Percentiles rank a stretch among this genome's conserved stretches.
These are phyloP conservation scores for Colletotrichum simmondsii DNA, from an alignment of 2,329 filamentous ascomycete species.

Conservation along the genomic window DNA sequence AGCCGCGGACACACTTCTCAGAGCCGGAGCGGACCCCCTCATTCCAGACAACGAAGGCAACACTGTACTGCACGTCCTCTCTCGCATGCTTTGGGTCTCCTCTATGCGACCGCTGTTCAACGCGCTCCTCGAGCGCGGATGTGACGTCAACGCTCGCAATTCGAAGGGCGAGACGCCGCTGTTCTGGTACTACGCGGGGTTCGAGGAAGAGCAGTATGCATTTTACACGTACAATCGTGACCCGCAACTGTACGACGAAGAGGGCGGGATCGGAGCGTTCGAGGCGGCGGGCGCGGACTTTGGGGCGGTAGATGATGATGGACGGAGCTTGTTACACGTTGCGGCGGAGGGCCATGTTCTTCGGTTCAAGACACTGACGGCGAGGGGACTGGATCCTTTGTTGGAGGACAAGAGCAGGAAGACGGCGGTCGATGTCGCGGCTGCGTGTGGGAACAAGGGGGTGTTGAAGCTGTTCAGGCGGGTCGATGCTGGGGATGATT, in stretches of 20 bases:
- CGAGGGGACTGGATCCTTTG: conserved; percentile 42
- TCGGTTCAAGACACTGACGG: conserved; percentile 40
- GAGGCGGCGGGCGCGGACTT: conserved; percentile 41
- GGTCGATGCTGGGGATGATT: not conserved
- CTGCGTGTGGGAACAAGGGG: conserved; percentile 40
- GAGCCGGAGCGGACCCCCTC: conserved; percentile 37
- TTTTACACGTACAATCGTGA: not conserved
- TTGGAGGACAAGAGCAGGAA: conserved; percentile 41
- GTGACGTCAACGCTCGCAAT: conserved; percentile 41
- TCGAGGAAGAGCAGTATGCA: not conserved
- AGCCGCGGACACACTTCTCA: conserved; percentile 32
- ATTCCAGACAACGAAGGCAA: conserved; percentile 33
- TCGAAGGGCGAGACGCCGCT: conserved; percentile 39
- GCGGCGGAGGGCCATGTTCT: conserved; percentile 36
- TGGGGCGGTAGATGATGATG: conserved; percentile 37
- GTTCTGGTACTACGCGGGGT: conserved; percentile 29
- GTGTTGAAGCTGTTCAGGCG: conserved; percentile 43
- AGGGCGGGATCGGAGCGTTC: conserved; percentile 25
- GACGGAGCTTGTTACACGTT: conserved; percentile 44
- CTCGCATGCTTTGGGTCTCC: conserved; percentile 4
- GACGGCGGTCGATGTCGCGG: conserved; percentile 47
- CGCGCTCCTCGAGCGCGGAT: conserved; percentile 28
- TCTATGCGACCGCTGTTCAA: conserved; percentile 32
- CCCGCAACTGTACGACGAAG: not conserved
- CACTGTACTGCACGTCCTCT: conserved; percentile 38